Percentiles rank a stretch among this genome's conserved stretches.
Conservation (phyloP, 768 basidiomycete species). For the Mycena filopes region DNA sequence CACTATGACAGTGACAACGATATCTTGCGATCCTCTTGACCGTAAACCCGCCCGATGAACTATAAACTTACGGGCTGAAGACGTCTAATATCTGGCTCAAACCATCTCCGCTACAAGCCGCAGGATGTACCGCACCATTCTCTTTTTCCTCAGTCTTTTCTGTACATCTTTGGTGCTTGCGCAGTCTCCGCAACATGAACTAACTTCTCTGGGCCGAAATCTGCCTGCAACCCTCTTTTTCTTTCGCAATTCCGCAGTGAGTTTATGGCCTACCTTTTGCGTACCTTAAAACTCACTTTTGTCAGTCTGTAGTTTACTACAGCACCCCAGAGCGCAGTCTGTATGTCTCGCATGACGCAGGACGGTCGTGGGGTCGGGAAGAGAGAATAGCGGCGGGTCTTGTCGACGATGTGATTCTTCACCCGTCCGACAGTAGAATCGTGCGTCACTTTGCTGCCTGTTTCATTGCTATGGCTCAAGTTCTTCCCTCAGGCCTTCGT, state of each 20-base stretch:
- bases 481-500: slow-evolving; percentile 82
- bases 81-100: too few species aligned
- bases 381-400: slow-evolving; percentile 63
- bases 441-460: slow-evolving; percentile 51
- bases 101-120: too few species aligned
- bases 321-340: slow-evolving; percentile 75
- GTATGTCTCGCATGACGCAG: slow-evolving; percentile 88
- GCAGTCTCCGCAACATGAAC: slow-evolving; percentile 57
- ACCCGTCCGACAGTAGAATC: slow-evolving; percentile 83
- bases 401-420: slow-evolving; percentile 79
- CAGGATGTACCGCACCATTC: too few species aligned
- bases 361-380: slow-evolving; percentile 69
- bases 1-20: too few species aligned
- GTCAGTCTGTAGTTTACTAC: slow-evolving; percentile 76
- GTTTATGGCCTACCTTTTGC: slow-evolving; percentile 41
- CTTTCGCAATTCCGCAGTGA: slow-evolving; percentile 90
- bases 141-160: background rate
- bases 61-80: too few species aligned
- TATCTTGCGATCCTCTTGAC: too few species aligned
- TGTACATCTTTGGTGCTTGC: slow-evolving; percentile 33
- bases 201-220: slow-evolving; percentile 61
- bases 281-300: slow-evolving; percentile 18
- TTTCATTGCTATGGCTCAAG: background rate
- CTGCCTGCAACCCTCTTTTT: slow-evolving; percentile 84
- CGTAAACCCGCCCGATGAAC: too few species aligned